These are phyloP conservation scores for Podaxis pistillaris DNA, from an alignment of 768 basidiomycete genomes.

Conservation along the genomic window DNA sequence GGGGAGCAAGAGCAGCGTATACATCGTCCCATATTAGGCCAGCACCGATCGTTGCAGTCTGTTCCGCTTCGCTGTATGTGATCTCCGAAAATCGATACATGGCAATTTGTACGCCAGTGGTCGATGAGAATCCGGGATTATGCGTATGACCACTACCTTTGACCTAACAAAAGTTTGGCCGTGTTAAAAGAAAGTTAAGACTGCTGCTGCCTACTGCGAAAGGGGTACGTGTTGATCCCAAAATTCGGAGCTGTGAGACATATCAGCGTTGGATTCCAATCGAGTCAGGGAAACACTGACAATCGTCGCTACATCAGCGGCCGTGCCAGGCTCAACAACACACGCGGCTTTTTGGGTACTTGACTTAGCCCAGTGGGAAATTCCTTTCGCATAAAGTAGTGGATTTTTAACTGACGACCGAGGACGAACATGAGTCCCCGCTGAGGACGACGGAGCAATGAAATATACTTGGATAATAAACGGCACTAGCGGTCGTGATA, in stretches of 20 bases:
- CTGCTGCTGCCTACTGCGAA: slow-evolving; percentile 42
- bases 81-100: slow-evolving; percentile 49
- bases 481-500: slow-evolving; percentile 43
- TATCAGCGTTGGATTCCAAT: neutral
- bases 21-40: slow-evolving; percentile 66
- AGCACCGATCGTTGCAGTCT: slow-evolving; percentile 42
- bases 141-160: slow-evolving; percentile 62
- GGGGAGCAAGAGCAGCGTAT: slow-evolving; percentile 49
- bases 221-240: slow-evolving; percentile 40
- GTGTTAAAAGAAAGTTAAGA: slow-evolving; percentile 31
- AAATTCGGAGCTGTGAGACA: slow-evolving; percentile 39
- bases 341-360: slow-evolving; percentile 45
- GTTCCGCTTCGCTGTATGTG: slow-evolving; percentile 34
- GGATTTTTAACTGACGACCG: slow-evolving; percentile 19
- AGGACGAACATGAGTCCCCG: neutral
- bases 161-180: slow-evolving; percentile 36
- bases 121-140: slow-evolving; percentile 60
- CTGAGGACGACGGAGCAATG: neutral
- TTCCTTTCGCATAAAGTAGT: slow-evolving; percentile 37
- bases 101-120: slow-evolving; percentile 55
- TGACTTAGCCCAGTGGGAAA: slow-evolving; percentile 50
- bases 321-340: slow-evolving; percentile 53
- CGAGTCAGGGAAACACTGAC: slow-evolving; percentile 29
- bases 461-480: slow-evolving; percentile 39
- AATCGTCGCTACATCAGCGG: slow-evolving; percentile 45